Base-by-base conservation (phyloP, 306 rosid species). In the Medicago truncatula region DNA sequence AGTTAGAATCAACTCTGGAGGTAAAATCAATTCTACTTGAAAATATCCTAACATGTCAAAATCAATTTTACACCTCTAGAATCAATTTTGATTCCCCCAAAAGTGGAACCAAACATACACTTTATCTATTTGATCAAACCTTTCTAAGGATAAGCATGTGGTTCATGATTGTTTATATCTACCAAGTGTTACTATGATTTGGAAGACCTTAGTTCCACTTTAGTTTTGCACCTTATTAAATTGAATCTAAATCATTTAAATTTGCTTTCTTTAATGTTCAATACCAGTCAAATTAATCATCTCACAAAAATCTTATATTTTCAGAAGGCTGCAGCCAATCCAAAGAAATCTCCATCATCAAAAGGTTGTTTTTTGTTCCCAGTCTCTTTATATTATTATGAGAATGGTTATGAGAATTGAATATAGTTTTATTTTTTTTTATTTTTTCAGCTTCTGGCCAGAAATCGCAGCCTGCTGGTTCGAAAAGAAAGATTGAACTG, bases 401-500 rank as follows among this genome's bases (percentile, higher is more conserved):
- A 57, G 74, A 46, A 71, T 53, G 79, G 67, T 84, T 53, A 28
- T 44, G 70, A 58, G 58, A 56, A 71, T 71, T 68, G 72, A 66
- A 69, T 61, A 70, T 52, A 43, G 52, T 58, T 10, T 23, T 21
- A 1, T 57, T 2, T 23, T 46, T 13, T 75, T 80, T 14, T 15
- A 76, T 52, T 83, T 85, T 85, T 83, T 73, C 94, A 93, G 97
- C 67, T 82, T 87, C 94, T 53, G 82, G 77, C 80, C 75, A 76
- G 85, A 87, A 87, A 87, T 68, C 41, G 71, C 91, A 74, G 83
- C 38, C 64, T 49, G 53, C 80, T 79, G 82, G 85, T 83, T 85
- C 90, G 81, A 88, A 88, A 87, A 81, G 85, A 83, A 91, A 88
- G 82, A 67, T 76, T 47, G 81, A 77, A 59, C 89, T 69, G 97